Conservation (phyloP, 2,329 filamentous ascomycete genomes). For the Fusarium subglutinans region DNA sequence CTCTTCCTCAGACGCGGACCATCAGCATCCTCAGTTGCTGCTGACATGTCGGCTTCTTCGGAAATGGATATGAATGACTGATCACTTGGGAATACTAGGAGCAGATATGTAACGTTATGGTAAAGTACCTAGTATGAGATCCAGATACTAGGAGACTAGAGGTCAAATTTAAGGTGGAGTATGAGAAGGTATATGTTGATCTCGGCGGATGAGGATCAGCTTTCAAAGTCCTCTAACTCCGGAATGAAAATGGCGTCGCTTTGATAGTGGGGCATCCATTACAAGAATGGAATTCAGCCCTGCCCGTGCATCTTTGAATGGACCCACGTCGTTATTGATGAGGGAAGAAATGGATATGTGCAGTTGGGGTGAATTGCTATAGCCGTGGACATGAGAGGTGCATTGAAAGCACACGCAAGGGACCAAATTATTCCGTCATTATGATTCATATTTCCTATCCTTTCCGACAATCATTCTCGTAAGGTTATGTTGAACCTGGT, state of each 20-base stretch:
- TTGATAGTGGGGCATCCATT: not conserved
- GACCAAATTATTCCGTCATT: not conserved
- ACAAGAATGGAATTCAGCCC: conserved; percentile 20
- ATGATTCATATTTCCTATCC: not conserved
- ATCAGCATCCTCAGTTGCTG: not conserved
- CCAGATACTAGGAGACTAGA: not conserved
- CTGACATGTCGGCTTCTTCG: conserved; percentile 13
- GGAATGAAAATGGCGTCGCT: conserved; percentile 5
- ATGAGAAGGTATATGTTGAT: not conserved
- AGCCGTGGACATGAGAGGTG: not conserved
- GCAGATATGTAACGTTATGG: not conserved
- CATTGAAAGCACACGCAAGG: not conserved
- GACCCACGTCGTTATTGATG: not conserved
- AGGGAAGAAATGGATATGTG: not conserved
- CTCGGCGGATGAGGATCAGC: not conserved
- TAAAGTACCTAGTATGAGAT: not conserved
- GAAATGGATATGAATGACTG: not conserved
- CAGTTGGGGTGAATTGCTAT: not conserved
- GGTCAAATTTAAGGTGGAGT: not conserved
- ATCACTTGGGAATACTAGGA: not conserved
- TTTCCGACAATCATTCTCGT: not conserved
- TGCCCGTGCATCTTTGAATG: not conserved
- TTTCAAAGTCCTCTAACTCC: conserved; percentile 7
- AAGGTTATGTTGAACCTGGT: not conserved
- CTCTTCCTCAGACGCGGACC: conserved; percentile 56